A percentile compares a stretch with the other conserved stretches of the same genome.
These are phyloP conservation scores for Globisporangium uncinulatum DNA, from an alignment of 352 stramenopile genomes.

Conservation along the genomic window DNA sequence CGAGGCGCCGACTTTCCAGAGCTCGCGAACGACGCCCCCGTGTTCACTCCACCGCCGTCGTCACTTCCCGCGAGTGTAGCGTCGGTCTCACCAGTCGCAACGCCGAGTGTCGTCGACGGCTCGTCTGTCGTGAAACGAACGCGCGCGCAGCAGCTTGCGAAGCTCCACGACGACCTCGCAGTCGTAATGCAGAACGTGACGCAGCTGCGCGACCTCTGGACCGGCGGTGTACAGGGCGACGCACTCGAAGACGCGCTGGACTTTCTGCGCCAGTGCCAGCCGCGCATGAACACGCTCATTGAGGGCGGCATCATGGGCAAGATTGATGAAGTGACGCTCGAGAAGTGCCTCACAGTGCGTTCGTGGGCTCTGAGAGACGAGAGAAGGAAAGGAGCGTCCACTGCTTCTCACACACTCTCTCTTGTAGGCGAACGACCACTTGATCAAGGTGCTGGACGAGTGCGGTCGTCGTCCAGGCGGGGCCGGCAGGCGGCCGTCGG, in stretches of 20 bases:
- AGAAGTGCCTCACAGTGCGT: constrained; percentile 77
- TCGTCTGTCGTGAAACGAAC: constrained; percentile 11
- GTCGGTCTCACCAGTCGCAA: constrained; percentile 2
- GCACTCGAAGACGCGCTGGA: constrained; percentile 68
- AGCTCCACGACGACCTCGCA: constrained; percentile 62
- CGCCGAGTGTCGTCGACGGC: neutral
- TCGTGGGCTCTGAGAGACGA: too few relatives aligned
- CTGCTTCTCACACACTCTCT: neutral
- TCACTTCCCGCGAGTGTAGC: constrained; percentile 1
- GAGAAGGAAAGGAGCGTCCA: neutral
- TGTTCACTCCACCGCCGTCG: constrained; percentile 66
- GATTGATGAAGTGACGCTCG: constrained; percentile 73
- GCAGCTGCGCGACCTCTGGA: constrained; percentile 35
- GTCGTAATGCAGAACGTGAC: constrained; percentile 72
- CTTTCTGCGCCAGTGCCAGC: constrained; percentile 80
- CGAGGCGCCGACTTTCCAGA: constrained; percentile 67
- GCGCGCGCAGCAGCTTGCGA: constrained; percentile 62
- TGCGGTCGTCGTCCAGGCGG: constrained; percentile 16
- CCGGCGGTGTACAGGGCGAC: constrained; percentile 23
- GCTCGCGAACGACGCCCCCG: constrained; percentile 52
- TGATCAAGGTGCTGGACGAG: constrained; percentile 77
- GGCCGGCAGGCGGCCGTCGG: constrained; percentile 12
- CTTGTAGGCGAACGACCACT: constrained; percentile 67
- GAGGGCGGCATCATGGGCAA: constrained; percentile 82
- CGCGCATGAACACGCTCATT: constrained; percentile 85